Evolutionary conservation across 2,329 filamentous ascomycete species (phyloP), one percentile per base, ranked within the genome.

Genomic region (Arthrinium puccinioides): DNA sequence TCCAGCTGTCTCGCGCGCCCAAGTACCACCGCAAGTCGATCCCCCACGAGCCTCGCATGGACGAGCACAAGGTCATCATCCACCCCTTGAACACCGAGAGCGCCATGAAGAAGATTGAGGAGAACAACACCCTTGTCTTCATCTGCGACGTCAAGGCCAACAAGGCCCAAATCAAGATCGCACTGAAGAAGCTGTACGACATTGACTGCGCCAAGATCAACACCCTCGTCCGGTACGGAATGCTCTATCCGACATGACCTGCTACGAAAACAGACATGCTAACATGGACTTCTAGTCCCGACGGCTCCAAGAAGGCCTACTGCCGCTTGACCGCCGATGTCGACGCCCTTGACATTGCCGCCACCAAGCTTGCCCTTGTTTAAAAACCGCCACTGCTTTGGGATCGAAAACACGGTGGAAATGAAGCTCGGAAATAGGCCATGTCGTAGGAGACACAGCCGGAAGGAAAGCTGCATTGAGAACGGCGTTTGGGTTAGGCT

Each of bases 81-180:
- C 87, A 96, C 82, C 92, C 92, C 53, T 80, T 98, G 64, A 98
- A 98, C 84, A 98, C 92, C 45, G 92, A 98, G 84, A 92, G 84
- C 63, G 92, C 94, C 62, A 97, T 98, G 90, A 98, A 98, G 87
- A 96, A 96, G 85, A 96, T 98, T 58, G 92, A 98, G 79, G 92
- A 98, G 84, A 89, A 98, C 82, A 98, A 98, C 82, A 98, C 92
- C 54, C 82, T 98, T 37, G 87, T 94, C 64, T 96, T 96, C 79
- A 94, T 95, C 57, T 87, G 94, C 62, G 85, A 96, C 56, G 74
- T 90, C 69, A 94, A 94, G 84, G 82, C 90, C 69, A 98, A 98
- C 83, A 98, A 98, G 87, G 82, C 88, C 65, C 92, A 98, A 77
- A 98, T 98, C 76, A 96, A 96, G 81, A 76, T 81, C 60, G 86